phyloP scores from a whole-genome alignment of 306 rosid species.

The Senna siamea region DNA sequence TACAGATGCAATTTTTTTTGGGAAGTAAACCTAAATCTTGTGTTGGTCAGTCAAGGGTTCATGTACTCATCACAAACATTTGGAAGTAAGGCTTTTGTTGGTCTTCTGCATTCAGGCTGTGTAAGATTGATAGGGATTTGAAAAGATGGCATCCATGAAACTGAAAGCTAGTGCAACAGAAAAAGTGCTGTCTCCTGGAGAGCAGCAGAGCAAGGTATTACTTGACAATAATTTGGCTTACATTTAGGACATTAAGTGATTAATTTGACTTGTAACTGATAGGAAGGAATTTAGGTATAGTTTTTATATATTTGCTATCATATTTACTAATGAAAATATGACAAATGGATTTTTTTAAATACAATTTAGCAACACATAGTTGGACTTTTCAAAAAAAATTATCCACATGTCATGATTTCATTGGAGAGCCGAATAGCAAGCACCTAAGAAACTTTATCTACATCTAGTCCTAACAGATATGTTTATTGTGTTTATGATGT shows the following conservation, averaged over 20 bases:
- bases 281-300: no score
- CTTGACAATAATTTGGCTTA: constrained; percentile 28
- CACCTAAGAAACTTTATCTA: no score
- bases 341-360: no score
- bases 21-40: background rate
- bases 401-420: no score
- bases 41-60: background rate
- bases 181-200: constrained; percentile 51
- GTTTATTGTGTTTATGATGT: background rate
- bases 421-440: no score
- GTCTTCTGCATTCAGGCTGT: constrained; percentile 41
- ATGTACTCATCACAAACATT: background rate
- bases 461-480: background rate
- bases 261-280: background rate
- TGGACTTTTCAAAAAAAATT: no score
- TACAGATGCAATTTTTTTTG: background rate
- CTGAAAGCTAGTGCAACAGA: constrained; percentile 44
- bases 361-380: no score
- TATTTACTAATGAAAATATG: no score
- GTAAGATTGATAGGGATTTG: constrained; percentile 33
- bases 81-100: background rate
- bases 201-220: constrained; percentile 62
- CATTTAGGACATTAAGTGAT: constrained; percentile 14
- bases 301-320: no score
- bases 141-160: constrained; percentile 55